Base-by-base conservation (phyloP, 306 rosid species). In the Corylus avellana region DNA sequence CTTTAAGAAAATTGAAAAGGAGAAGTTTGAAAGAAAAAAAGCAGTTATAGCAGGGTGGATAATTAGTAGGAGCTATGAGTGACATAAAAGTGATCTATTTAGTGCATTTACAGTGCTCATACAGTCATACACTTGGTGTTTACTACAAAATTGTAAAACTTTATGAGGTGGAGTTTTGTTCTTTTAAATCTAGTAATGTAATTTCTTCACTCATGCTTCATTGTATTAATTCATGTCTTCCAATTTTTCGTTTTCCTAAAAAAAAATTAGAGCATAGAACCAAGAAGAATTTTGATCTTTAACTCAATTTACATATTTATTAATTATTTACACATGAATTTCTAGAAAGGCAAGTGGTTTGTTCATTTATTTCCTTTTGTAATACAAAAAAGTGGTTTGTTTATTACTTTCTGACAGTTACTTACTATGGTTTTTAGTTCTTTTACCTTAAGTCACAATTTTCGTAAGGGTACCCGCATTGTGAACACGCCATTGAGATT, bases 381-480 rank as follows among this genome's bases (percentile, higher is more conserved):
- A 7, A 32, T 32, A 64, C 35, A 64, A 16, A 12, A 66, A 66
- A 53, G 42, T 72, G 75, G 20, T 35, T 83, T 82, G 59, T 77
- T 80, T 72, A 75, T 9, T 78, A 54, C 73, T 67, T 58, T 79
- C 51, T 57, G 46, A 62, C 63, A 18, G 77, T 78, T 75, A 74
- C 49, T 69, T 32, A 59, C 14, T 11, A 14, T 51, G 72, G 8
- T 64, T 76, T 63, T 77, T 53, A 42, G 17, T 70, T 67, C 80
- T 70, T 78, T 76, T 68, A 95, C 94, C 80, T 76, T 92, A 86
- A 90, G 87, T 84, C 97, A 92, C 89, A 91, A 95, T 76, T 95
- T 95, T 67, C 89, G 97, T 66, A 86, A 87, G 49, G 98, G 98
- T 76, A 95, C 98, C 58, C 32, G 79, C 71, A 66, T 86, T 61